phyloP scores from a whole-genome alignment of 805 yeast genomes.

The Lachancea dasiensis region DNA sequence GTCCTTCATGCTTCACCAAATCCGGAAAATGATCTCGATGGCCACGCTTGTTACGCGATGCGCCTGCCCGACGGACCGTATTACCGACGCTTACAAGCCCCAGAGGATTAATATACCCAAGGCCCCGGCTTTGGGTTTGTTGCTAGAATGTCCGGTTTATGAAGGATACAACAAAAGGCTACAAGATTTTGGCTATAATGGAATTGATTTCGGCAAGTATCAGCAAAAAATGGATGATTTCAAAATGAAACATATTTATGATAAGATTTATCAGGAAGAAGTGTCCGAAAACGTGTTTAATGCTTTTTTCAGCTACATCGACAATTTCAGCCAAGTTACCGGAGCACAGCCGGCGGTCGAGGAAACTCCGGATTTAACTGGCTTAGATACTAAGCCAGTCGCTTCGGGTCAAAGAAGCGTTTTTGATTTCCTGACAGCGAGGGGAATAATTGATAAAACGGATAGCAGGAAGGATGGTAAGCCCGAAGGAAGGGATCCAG shows the following conservation, averaged over 20 bases:
- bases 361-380: neutral
- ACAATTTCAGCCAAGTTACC: conserved; percentile 53
- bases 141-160: conserved; percentile 88
- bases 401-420: conserved; percentile 29
- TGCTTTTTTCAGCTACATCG: conserved; percentile 88
- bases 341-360: conserved; percentile 38
- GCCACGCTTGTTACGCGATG: conserved; percentile 80
- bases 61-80: conserved; percentile 74
- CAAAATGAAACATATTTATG: conserved; percentile 84
- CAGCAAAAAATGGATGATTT: conserved; percentile 72
- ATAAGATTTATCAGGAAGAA: conserved; percentile 88
- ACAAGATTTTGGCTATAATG: conserved; percentile 69
- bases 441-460: conserved; percentile 27
- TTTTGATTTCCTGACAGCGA: conserved; percentile 39
- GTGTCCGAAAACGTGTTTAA: conserved; percentile 80
- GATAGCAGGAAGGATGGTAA: neutral
- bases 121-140: conserved; percentile 92
- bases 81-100: conserved; percentile 67
- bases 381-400: neutral
- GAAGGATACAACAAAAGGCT: conserved; percentile 73
- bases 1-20: conserved; percentile 96
- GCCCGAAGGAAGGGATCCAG: neutral
- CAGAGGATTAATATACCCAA: conserved; percentile 85
- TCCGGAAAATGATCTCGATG: conserved; percentile 96
- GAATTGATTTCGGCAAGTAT: conserved; percentile 61